Evolutionary conservation across 305 asterid genomes (phyloP), one percentile per base, ranked within the genome.

Genomic region (Rubia balearica): DNA sequence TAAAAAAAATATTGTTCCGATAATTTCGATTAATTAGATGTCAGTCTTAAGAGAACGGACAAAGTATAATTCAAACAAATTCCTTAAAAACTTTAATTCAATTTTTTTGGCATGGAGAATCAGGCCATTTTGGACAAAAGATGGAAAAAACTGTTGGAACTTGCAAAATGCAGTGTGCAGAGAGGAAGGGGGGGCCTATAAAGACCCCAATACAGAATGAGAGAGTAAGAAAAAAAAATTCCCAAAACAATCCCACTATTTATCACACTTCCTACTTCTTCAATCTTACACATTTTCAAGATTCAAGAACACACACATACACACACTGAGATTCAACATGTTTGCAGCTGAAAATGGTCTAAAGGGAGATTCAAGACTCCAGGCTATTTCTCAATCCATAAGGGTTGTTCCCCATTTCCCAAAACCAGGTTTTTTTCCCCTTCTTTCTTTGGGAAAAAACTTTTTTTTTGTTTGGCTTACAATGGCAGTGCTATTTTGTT

Each of bases 341-440:
- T 88, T 87, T 81, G 97, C 97, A 53, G 96, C 86, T 30, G 96
- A 90, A 65, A 88, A 90, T 85, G 97, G 96, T 61, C 85, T 89
- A 45, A 85, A 67, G 80, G 94, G 89, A 76, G 96, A 91, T 86
- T 89, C 96, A 66, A 89, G 97, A 78, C 85, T 91, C 82, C 81
- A 83, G 83, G 91, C 89, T 79, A 89, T 91, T 69, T 86, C 90
- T 76, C 84, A 89, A 49, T 81, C 96, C 78, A 87, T 91, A 66
- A 83, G 85, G 76, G 97, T 91, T 63, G 86, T 89, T 21, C 97
- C 97, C 61, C 74, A 91, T 79, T 91, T 91, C 71, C 97, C 97
- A 6, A 91, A 87, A 75, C 88, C 88, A 84, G 97, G 95, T 89
- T 40, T 41, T 16, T n/a, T 56, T 30, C 21, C 49, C 56, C 51